Percentiles rank a stretch among this genome's conserved stretches.
Conservation (phyloP, 2,329 filamentous ascomycete genomes). For the Annulohypoxylon truncatum region DNA sequence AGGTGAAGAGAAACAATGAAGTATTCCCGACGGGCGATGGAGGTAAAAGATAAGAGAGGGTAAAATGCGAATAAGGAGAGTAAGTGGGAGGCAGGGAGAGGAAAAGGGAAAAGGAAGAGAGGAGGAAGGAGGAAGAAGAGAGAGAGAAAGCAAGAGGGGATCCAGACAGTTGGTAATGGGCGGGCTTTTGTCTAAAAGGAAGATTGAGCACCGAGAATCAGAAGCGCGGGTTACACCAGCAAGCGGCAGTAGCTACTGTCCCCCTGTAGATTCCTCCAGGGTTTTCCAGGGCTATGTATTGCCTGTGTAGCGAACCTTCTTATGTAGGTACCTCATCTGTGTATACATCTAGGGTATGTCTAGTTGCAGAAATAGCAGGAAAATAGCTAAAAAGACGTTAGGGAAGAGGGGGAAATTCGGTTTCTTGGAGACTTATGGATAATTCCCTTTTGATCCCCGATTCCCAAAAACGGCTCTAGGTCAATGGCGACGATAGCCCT, state of each 20-base stretch:
- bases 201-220: slow-evolving; percentile 40
- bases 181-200: slow-evolving; percentile 47
- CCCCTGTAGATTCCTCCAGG: slow-evolving; percentile 11
- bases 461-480: slow-evolving; percentile 8
- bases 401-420: slow-evolving; percentile 3
- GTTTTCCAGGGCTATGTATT: slow-evolving; percentile 8
- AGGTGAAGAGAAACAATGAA: slow-evolving; percentile 30
- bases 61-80: neutral
- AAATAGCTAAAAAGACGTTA: neutral
- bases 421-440: neutral
- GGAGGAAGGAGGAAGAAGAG: slow-evolving; percentile 23
- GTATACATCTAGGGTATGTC: slow-evolving; percentile 18
- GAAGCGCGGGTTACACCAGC: slow-evolving; percentile 38
- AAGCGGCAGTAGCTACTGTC: slow-evolving; percentile 31
- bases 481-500: slow-evolving; percentile 1
- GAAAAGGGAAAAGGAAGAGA: slow-evolving; percentile 20
- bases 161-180: slow-evolving; percentile 49
- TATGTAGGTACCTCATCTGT: slow-evolving; percentile 16
- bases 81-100: slow-evolving; percentile 12
- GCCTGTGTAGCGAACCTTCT: slow-evolving; percentile 17
- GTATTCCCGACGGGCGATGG: neutral
- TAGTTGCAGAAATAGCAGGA: slow-evolving; percentile 1
- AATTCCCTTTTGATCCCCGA: slow-evolving; percentile 10
- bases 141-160: slow-evolving; percentile 40
- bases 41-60: slow-evolving; percentile 19